Evolutionary conservation across 2,329 filamentous ascomycete genomes (phyloP), one percentile per base, ranked within the genome.

Genomic region (Diaporthe vaccinii): DNA sequence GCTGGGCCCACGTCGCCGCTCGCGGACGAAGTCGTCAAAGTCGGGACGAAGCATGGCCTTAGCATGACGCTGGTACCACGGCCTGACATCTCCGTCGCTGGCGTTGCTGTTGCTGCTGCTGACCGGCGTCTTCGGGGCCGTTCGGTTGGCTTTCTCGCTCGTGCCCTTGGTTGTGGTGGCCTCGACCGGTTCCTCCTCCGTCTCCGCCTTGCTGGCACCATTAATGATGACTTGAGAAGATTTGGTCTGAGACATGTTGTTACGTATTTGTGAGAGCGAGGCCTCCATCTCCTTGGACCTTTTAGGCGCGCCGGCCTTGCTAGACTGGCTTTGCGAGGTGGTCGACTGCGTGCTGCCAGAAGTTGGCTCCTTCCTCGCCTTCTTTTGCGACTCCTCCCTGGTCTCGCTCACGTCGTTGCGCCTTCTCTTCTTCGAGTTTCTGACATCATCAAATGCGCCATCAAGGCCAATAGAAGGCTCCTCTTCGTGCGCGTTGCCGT

Each of bases 61-160:
- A 34, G 75, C 75, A 71, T 76, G 68, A 4, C 44, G 31, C 46
- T 73, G 46, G 41, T 76, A 76, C 55, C 65, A 76, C 14, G 75
- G 75, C 34, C 59, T 31, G 15, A 6, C 36, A 34, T 15, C 46
- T 44, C 28, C 65, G 22, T 61, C 65, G 55, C 41, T 55, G 65
- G 68, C 9, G 34, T 6, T 41, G 46, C 36, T 71, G 39, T 8
- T 25, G 20, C 20, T 72, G 36, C n/a, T 57, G 73, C 28, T 71
- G 36, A 31, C 53, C 36, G 61, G 17, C 36, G 49, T 28, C 12
- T 65, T 49, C 61, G 20, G 15, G 20, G 36, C 15, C 9, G 57
- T 57, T 22, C 57, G 22, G 36, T 65, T 44, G 49, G 20, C 9
- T 17, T n/a, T 70, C 39, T 51, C 20, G 31, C 12, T 58, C 41